Evolutionary conservation across 805 yeast genomes (phyloP), one percentile per base, ranked within the genome.

Genomic region (Saccharomyces mikatae): DNA sequence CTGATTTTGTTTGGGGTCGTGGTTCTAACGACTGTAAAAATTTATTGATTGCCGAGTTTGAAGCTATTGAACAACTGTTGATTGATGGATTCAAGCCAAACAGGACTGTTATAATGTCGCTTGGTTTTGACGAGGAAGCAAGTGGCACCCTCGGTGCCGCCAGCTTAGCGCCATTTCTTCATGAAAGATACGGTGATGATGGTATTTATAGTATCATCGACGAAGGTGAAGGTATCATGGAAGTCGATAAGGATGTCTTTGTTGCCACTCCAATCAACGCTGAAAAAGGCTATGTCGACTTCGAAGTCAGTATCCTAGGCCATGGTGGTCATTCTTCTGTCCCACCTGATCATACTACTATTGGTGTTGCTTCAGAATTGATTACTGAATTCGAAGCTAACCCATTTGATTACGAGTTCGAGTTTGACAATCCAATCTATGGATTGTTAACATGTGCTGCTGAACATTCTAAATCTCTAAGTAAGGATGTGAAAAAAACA

Each of bases 61-160:
- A 87, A 65, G 76, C 90, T 1, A 66, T 80, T n/a, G 89, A 85
- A 62, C 68, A 72, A 50, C 68, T 86, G 32, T 63, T 87, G 29
- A 61, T 70, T 32, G 68, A 70, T 22, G 83, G 76, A 1, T 86
- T 76, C 70, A 54, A 64, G 47, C 88, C 90, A n/a, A 67, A 75
- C 52, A 80, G 96, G 68, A 77, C 88, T 1, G 66, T 87, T 14
- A 57, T 88, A 10, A 65, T 84, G 1, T 82, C 87, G 0, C 81
- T 84, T 63, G 96, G 96, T 1, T 86, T 80, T 60, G 96, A 89
- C 64, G 96, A 88, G 71, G 96, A 89, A 66, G 76, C 81, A 13
- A 74, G 79, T 47, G 94, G 94, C 8, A 59, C 63, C 11, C 70
- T 74, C 21, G 91, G 91, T 51, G 96, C 95, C 6, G 59, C 64